Base-by-base conservation (phyloP, 148 eudicot species). In the Selenicereus undatus region DNA sequence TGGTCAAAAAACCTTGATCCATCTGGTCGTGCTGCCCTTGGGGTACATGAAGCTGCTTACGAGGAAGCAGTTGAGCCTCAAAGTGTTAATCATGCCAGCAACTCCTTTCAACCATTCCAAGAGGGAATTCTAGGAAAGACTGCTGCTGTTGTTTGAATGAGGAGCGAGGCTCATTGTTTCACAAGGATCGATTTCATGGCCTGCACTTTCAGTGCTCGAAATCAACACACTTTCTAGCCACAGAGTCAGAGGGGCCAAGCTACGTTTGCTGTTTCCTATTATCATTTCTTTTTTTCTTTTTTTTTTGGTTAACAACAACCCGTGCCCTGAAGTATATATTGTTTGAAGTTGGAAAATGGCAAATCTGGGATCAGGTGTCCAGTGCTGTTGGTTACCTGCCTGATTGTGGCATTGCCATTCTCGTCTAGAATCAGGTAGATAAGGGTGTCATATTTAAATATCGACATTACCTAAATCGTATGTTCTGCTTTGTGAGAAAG, bases 1-100 rank as follows among this genome's bases (percentile, higher is more conserved):
- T 96, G 99, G 99, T 92, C 92, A 1, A 96, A 93, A 35, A 96
- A 96, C 84, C 95, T 86, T 43, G 99, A 96, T 78, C 99, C 99
- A 26, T 93, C 99, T 45, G 99, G 99, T 39, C 90, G 99, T 81
- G 99, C 99, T 74, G 99, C 99, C 74, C 92, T 96, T 64, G 99
- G 99, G 68, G 99, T 93, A 76, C 98, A 93, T 77, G 90, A 76
- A 54, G 91, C 90, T 82, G 98, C 99, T 71, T 96, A 93, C 76
- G 81, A 88, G 76, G 90, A 88, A 69, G 75, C 78, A n/a, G 83
- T 29, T 17, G 81, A 74, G 65, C 54, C 76, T 60, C 81, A 88
- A 70, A 78, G n/a, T 42, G 76, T 42, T 24, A 42, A 45, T 66
- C 39, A 72, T 8, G 75, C 69, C 16, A 77, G 79, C 45, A 83